These are phyloP conservation scores for Orbilia ellipsospora DNA, from an alignment of 2,329 filamentous ascomycete species.

Conservation along the genomic window DNA sequence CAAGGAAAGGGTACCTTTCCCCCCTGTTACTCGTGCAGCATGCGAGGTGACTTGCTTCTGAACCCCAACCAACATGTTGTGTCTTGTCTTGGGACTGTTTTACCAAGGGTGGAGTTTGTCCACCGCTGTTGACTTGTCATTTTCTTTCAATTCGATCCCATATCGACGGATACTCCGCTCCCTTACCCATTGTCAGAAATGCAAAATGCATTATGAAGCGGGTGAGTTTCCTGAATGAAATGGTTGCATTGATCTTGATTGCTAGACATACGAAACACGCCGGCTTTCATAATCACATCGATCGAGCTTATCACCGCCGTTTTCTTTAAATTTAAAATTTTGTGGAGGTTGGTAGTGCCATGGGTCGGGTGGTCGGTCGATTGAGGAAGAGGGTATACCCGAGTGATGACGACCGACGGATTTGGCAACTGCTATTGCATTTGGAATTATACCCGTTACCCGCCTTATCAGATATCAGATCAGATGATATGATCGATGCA, in stretches of 20 bases:
- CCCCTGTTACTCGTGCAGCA: conserved; percentile 42
- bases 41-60: conserved; percentile 54
- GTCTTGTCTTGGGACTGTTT: not conserved
- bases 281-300: conserved; percentile 15
- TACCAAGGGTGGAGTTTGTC: conserved; percentile 10
- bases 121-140: too few relatives aligned
- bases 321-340: not conserved
- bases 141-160: conserved; percentile 22
- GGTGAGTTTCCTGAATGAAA: conserved; percentile 48
- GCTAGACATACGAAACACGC: conserved; percentile 29
- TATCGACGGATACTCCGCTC: conserved; percentile 37
- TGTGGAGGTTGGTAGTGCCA: not conserved
- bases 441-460: not conserved
- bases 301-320: conserved; percentile 11
- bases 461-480: conserved; percentile 5
- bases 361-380: not conserved
- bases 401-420: too few relatives aligned
- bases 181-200: conserved; percentile 7
- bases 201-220: conserved; percentile 3
- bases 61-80: conserved; percentile 41
- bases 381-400: not conserved
- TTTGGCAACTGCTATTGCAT: too few relatives aligned
- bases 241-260: conserved; percentile 44
- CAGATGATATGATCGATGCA: not conserved
- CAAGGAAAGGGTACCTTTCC: conserved; percentile 37